Evolutionary conservation across 768 basidiomycete genomes (phyloP).

Genomic region (Rhodotorula diobovata): DNA sequence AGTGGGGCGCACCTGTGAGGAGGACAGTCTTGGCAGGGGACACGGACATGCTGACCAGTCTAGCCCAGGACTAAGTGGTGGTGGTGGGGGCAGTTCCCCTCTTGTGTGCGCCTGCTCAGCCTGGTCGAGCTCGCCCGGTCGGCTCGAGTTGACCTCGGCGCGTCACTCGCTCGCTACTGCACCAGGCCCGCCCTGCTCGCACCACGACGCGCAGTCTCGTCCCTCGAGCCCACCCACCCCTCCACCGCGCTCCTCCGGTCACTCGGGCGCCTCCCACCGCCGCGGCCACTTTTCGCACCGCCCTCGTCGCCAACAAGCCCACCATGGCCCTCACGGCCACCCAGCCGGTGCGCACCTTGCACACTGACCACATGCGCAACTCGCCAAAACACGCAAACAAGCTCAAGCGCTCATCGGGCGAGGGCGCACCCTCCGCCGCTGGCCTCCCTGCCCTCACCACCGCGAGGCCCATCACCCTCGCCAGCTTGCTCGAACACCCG

Average conservation of each 20-base stretch:
- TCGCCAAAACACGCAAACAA: background rate
- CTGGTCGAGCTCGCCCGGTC: too few relatives aligned
- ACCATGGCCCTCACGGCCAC: slow-evolving; percentile 8
- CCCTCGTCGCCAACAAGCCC: background rate
- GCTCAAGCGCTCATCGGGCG: background rate
- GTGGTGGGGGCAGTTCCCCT: too few relatives aligned
- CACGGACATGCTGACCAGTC: background rate
- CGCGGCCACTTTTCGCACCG: background rate
- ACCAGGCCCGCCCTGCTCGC: too few relatives aligned
- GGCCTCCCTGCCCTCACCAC: slow-evolving; percentile 1
- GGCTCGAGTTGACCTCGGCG: too few relatives aligned
- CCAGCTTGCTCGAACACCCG: slow-evolving; percentile 24
- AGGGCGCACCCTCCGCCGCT: too few relatives aligned
- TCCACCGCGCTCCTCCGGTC: background rate
- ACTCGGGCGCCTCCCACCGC: too few relatives aligned
- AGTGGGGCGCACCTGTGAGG: slow-evolving; percentile 24
- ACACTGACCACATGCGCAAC: background rate
- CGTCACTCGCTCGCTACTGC: too few relatives aligned
- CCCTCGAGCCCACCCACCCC: too few relatives aligned
- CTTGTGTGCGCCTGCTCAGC: too few relatives aligned
- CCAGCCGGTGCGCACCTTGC: background rate
- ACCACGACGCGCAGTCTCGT: too few relatives aligned
- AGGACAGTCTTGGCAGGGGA: slow-evolving; percentile 2
- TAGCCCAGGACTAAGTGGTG: too few relatives aligned
- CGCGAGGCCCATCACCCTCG: slow-evolving; percentile 18